Conservation (phyloP, 1,284 basidiomycete genomes). For the Schizophyllum amplum region DNA sequence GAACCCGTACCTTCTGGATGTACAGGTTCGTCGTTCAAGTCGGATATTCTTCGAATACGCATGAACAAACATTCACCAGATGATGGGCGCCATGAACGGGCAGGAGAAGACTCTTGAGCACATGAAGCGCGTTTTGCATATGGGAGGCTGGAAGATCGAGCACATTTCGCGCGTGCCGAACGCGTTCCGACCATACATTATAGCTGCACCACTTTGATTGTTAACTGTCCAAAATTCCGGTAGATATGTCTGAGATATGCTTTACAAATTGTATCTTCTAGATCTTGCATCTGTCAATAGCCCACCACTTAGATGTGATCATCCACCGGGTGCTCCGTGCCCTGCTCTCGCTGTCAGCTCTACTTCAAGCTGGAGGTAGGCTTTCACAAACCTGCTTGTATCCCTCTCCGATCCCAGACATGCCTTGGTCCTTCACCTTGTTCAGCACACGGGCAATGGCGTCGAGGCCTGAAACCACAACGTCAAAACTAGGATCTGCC, state of each 20-base stretch:
- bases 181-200: too few relatives aligned
- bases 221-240: too few relatives aligned
- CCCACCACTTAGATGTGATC: neutral
- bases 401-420: constrained; percentile 53
- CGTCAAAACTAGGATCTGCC: constrained; percentile 1
- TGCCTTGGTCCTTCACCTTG: constrained; percentile 58
- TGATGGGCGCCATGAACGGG: neutral
- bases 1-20: neutral
- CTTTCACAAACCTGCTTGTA: constrained; percentile 22
- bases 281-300: neutral
- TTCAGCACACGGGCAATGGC: constrained; percentile 76
- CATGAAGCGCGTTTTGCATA: too few relatives aligned
- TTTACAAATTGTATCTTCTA: too few relatives aligned
- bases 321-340: neutral
- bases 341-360: neutral
- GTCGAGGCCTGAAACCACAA: constrained; percentile 56
- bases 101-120: neutral
- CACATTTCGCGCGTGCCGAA: too few relatives aligned
- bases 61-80: neutral
- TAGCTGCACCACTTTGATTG: too few relatives aligned
- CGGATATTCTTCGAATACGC: neutral
- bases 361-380: neutral
- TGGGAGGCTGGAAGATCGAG: too few relatives aligned
- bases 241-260: too few relatives aligned
- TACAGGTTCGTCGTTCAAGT: neutral